phyloP scores from a whole-genome alignment of 371 early-diverging fungal species.

The Mortierella sp. region DNA sequence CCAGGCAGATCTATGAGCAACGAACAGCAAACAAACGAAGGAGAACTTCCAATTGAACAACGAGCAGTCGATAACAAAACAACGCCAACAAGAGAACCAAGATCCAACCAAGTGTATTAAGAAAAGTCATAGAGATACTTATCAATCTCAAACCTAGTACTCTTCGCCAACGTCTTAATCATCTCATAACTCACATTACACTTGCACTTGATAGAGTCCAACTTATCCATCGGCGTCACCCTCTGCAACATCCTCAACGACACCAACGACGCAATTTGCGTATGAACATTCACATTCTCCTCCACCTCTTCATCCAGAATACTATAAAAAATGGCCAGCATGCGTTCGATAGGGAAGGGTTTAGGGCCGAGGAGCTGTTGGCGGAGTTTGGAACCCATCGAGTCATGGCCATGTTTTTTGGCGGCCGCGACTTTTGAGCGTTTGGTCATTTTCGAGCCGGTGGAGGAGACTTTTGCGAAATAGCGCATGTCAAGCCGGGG shows the following conservation, averaged over 20 bases:
- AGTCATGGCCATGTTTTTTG: constrained; percentile 61
- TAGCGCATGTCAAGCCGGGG: constrained; percentile 86
- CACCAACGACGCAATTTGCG: constrained; percentile 84
- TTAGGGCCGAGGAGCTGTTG: constrained; percentile 93
- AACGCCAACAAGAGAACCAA: neutral
- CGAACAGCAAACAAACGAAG: neutral
- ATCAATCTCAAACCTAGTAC: constrained; percentile 85
- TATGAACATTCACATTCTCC: constrained; percentile 86
- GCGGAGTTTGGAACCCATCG: constrained; percentile 69
- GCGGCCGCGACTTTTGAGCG: constrained; percentile 62
- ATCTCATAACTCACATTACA: constrained; percentile 89
- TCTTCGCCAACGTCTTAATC: constrained; percentile 73
- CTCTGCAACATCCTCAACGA: constrained; percentile 80
- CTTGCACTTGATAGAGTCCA: constrained; percentile 86
- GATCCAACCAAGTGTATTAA: constrained; percentile 15
- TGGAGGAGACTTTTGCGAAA: constrained; percentile 76
- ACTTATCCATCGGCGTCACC: constrained; percentile 75
- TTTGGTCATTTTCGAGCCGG: constrained; percentile 66
- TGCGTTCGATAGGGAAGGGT: constrained; percentile 90
- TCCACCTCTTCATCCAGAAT: constrained; percentile 80
- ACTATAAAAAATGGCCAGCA: constrained; percentile 95
- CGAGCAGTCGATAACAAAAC: no score
- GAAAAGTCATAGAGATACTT: constrained; percentile 87
- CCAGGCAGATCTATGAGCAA: neutral
- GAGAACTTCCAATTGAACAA: no score